phyloP scores from a whole-genome alignment of 192 early-diverging fungal genomes.

The Helicostylum pulchrum region DNA sequence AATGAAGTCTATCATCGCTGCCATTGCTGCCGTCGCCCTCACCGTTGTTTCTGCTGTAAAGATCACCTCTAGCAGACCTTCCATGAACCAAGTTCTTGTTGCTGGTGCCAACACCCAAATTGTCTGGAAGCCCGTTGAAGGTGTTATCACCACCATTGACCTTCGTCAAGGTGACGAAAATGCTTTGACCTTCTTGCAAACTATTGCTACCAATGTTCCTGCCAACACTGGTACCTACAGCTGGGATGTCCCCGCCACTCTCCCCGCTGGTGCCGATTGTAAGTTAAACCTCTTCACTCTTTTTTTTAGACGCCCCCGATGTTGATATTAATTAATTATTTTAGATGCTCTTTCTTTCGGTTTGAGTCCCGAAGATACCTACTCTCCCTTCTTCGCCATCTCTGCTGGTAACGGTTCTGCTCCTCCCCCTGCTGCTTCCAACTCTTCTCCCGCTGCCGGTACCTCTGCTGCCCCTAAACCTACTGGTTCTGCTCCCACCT shows the following conservation, averaged over 20 bases:
- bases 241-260: slow-evolving; percentile 29
- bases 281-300: slow-evolving; percentile 19
- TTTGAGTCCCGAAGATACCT: slow-evolving; percentile 19
- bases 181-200: slow-evolving; percentile 26
- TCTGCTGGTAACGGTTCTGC: slow-evolving; percentile 9
- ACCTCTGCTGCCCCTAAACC: background rate
- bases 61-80: slow-evolving; percentile 21
- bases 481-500: background rate
- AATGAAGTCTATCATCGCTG: slow-evolving; percentile 23
- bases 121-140: slow-evolving; percentile 18
- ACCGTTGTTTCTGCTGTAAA: slow-evolving; percentile 21
- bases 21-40: slow-evolving; percentile 13
- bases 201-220: slow-evolving; percentile 32
- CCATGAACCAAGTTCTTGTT: slow-evolving; percentile 11
- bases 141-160: slow-evolving; percentile 20
- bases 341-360: slow-evolving; percentile 30
- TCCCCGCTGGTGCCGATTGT: slow-evolving; percentile 28
- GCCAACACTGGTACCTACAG: slow-evolving; percentile 4
- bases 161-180: slow-evolving; percentile 21
- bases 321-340: background rate
- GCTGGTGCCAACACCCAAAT: slow-evolving; percentile 20
- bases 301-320: background rate
- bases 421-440: slow-evolving; percentile 6
- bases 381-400: slow-evolving; percentile 25
- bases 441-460: slow-evolving; percentile 4